Evolutionary conservation across 2,329 filamentous ascomycete species (phyloP), one percentile per base, ranked within the genome.

Genomic region (Aspergillus sp.): DNA sequence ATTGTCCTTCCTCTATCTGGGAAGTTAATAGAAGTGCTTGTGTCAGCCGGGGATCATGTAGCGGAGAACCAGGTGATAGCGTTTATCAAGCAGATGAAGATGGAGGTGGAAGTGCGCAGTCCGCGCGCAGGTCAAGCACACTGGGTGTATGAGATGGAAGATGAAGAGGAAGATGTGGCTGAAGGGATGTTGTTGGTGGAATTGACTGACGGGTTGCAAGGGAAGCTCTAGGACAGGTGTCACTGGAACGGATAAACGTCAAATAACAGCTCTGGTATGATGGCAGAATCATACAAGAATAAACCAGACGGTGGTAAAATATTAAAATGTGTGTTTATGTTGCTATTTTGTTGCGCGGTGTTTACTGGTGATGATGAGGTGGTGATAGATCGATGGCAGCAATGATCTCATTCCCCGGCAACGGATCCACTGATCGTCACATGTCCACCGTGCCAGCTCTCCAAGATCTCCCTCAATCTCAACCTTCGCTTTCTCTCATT

Each of bases 71-170:
- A 87, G 41, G 73, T 83, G 0, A 75, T 88, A 64, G 83, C 77
- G 7, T 84, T 88, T 17, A 81, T 88, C 19, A 83, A 84, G 71
- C 86, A 88, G 72, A 88, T 88, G 85, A 88, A 88, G 73, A 89
- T 88, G 86, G 86, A 89, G 64, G 72, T 88, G n/a, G 86, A 88
- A 66, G 81, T 89, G 2, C 72, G 86, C 21, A 79, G 78, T 57
- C 75, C 78, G 15, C 76, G 77, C 4, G 74, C 76, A 1, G 85
- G 85, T 0, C 70, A 68, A 2, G 78, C 85, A 4, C 74, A 69
- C 1, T 87, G 84, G 81, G 78, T 83, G 0, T 76, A 78, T 51
- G 82, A 85, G 53, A 78, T 78, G 49, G 82, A 84, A 39, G 82
- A 86, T 49, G 76, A 77, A 2, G 74, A 78, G 15, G 73, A 73